These are phyloP conservation scores for Backusella australiensis DNA, from an alignment of 192 early-diverging fungal species.

Conservation along the genomic window DNA sequence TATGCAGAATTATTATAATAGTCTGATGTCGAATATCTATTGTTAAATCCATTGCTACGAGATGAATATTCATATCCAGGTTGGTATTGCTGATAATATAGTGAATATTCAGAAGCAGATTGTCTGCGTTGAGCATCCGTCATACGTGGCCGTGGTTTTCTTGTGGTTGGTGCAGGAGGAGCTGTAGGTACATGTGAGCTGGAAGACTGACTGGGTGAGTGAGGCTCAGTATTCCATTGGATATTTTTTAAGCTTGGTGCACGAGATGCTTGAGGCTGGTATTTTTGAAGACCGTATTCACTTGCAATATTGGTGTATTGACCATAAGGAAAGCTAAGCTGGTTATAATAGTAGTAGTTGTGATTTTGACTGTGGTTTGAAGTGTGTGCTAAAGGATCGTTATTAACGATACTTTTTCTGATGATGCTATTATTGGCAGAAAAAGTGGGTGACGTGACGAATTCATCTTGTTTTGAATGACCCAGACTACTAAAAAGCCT, in stretches of 20 bases:
- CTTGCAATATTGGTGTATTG: neutral
- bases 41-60: neutral
- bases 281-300: conserved; percentile 7
- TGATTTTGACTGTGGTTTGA: neutral
- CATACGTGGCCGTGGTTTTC: conserved; percentile 7
- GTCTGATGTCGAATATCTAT: neutral
- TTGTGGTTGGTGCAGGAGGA: neutral
- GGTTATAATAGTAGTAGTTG: neutral
- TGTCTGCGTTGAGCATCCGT: conserved; percentile 4
- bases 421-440: neutral
- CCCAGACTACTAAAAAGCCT: conserved; percentile 1
- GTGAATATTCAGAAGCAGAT: conserved; percentile 7
- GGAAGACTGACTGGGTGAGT: neutral
- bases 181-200: neutral
- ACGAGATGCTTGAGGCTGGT: neutral
- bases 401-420: neutral
- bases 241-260: conserved; percentile 6
- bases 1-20: neutral
- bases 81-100: neutral
- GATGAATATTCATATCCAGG: neutral
- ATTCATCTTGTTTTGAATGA: neutral
- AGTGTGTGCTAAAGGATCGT: neutral
- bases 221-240: conserved; percentile 10
- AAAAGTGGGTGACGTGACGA: neutral
- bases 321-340: conserved; percentile 1